Conservation (phyloP, 192 early-diverging fungal genomes). For the Chytriomyces sp. region DNA sequence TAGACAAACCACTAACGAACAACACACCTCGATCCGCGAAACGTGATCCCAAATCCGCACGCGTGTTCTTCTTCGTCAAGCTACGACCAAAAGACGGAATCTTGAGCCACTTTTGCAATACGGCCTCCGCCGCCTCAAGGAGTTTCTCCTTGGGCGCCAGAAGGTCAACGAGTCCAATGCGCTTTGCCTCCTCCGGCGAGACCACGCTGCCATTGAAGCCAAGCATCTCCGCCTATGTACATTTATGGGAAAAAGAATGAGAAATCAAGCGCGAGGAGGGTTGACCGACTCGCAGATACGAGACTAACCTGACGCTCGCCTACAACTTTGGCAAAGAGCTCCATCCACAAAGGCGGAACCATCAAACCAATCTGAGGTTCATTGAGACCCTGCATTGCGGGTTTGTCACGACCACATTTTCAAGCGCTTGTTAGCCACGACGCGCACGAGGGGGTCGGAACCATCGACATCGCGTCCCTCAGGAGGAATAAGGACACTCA, state of each 20-base stretch:
- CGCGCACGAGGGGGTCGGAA: not conserved
- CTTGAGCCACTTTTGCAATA: constrained; percentile 32
- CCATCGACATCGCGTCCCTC: not conserved
- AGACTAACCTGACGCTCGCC: constrained; percentile 34
- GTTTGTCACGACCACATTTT: not conserved
- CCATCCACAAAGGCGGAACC: constrained; percentile 48
- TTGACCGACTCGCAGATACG: no score
- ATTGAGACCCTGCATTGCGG: constrained; percentile 16
- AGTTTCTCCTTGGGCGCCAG: constrained; percentile 38
- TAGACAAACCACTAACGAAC: not conserved
- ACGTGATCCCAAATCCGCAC: constrained; percentile 32
- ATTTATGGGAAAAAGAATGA: not conserved
- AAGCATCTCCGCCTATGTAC: constrained; percentile 34
- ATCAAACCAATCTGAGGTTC: constrained; percentile 42
- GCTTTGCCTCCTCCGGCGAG: constrained; percentile 37
- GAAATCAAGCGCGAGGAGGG: no score
- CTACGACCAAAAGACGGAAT: constrained; percentile 44
- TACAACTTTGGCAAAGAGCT: constrained; percentile 39
- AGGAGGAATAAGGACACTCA: constrained; percentile 37
- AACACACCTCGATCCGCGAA: constrained; percentile 22
- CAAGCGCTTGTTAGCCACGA: not conserved
- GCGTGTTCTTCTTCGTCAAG: constrained; percentile 36
- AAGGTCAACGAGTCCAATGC: constrained; percentile 48
- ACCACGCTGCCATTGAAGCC: constrained; percentile 36
- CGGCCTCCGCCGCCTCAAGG: constrained; percentile 33